A percentile compares a stretch with the other conserved stretches of the same genome.
phyloP scores from a whole-genome alignment of 2,329 filamentous ascomycete genomes.

The Bipolaris sorokiniana region DNA sequence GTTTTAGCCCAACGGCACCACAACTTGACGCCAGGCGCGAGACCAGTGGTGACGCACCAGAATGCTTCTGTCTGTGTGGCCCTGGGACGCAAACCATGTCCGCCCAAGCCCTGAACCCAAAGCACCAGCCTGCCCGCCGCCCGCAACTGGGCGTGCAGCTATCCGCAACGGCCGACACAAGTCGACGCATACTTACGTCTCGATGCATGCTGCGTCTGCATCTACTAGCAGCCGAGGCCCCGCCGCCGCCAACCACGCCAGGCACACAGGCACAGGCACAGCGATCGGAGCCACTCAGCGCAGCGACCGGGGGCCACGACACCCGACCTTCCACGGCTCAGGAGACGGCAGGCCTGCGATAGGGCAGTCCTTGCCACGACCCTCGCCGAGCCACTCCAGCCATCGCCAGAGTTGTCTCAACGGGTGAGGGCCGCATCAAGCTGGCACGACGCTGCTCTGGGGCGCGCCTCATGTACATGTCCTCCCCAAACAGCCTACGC shows the following conservation, averaged over 20 bases:
- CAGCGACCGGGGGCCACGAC: constrained; percentile 9
- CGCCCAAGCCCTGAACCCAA: constrained; percentile 1
- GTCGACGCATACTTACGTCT: neutral
- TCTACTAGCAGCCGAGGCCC: constrained; percentile 11
- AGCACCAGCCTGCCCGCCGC: neutral
- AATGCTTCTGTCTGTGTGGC: constrained; percentile 14
- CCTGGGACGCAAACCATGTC: constrained; percentile 20
- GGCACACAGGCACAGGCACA: neutral
- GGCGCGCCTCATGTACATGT: constrained; percentile 13
- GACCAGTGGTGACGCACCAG: constrained; percentile 24
- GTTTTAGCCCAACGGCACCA: constrained; percentile 21
- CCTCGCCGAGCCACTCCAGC: constrained; percentile 14
- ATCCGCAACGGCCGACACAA: constrained; percentile 16
- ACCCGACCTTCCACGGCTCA: constrained; percentile 20
- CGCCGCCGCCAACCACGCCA: neutral
- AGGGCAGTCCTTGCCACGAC: constrained; percentile 32
- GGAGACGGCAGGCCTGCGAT: constrained; percentile 26
- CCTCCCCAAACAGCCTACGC: neutral
- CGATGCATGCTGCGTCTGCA: no score
- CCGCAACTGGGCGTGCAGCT: constrained; percentile 9
- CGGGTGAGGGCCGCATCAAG: constrained; percentile 37
- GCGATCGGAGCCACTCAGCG: constrained; percentile 18
- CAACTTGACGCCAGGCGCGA: constrained; percentile 29
- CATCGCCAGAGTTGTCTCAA: constrained; percentile 30
- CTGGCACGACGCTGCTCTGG: constrained; percentile 23